These are phyloP conservation scores for Exophiala aquamarina DNA, from an alignment of 2,329 filamentous ascomycete genomes.

Conservation along the genomic window DNA sequence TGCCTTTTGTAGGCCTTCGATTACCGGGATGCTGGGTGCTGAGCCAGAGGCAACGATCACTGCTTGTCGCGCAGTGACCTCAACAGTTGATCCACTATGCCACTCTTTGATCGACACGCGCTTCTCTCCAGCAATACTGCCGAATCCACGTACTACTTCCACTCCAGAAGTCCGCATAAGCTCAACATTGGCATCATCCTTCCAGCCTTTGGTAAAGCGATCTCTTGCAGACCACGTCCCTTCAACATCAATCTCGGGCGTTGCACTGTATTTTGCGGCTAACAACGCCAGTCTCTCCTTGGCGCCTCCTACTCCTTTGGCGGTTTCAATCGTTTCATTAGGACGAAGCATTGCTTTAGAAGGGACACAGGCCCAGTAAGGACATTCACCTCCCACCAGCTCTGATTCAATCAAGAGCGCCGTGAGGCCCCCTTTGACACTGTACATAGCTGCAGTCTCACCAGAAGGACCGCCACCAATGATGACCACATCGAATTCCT, in stretches of 20 bases:
- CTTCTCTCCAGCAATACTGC: constrained; percentile 7
- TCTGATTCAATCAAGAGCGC: constrained; percentile 14
- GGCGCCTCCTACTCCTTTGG: constrained; percentile 6
- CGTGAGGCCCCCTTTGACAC: constrained; percentile 4
- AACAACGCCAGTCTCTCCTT: constrained; percentile 6
- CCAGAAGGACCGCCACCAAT: constrained; percentile 13
- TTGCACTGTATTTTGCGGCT: no score
- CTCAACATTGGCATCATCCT: no score
- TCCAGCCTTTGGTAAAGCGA: constrained; percentile 7
- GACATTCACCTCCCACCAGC: constrained; percentile 16
- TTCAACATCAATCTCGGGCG: constrained; percentile 15
- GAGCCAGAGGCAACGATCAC: no score
- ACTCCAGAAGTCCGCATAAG: no score
- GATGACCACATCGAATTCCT: constrained; percentile 11
- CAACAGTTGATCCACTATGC: no score
- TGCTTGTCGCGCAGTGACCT: no score
- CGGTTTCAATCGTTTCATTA: constrained; percentile 6
- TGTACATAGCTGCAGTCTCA: constrained; percentile 3
- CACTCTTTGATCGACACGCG: no score
- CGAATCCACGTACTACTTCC: constrained; percentile 10
- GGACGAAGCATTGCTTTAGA: constrained; percentile 12
- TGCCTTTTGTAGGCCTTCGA: no score
- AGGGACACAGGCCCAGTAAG: constrained; percentile 17
- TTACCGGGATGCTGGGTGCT: no score
- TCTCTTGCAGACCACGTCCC: constrained; percentile 13